A percentile compares a stretch with the other conserved stretches of the same genome.
Conservation (phyloP, 805 yeast species). For the Starmerella bombi region DNA sequence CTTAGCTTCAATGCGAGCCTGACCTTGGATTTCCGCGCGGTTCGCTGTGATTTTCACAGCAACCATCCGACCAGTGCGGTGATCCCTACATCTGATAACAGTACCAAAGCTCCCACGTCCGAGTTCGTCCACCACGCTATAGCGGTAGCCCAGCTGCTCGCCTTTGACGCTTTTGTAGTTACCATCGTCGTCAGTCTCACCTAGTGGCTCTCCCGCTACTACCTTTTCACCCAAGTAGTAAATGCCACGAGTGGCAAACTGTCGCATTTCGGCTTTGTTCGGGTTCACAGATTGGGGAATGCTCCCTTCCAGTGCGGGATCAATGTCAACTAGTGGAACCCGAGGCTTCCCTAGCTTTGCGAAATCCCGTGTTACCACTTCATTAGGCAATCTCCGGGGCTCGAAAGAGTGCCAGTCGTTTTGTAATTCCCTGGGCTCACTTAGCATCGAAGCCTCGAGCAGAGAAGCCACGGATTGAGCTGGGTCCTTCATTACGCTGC, state of each 20-base stretch:
- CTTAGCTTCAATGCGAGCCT: conserved; percentile 65
- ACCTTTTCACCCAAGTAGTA: conserved; percentile 5
- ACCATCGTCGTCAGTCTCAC: conserved; percentile 39
- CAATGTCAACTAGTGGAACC: conserved; percentile 11
- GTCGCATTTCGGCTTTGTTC: conserved; percentile 3
- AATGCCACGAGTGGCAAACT: conserved; percentile 12
- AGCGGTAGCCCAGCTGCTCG: conserved; percentile 68
- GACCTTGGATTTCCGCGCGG: conserved; percentile 58
- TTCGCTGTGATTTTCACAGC: conserved; percentile 70
- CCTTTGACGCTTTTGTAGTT: conserved; percentile 43
- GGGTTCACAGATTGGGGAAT: conserved; percentile 1
- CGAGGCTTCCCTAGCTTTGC: conserved; percentile 1
- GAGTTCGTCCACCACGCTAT: conserved; percentile 43
- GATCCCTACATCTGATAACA: conserved; percentile 58
- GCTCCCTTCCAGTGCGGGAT: not conserved
- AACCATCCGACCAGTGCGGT: conserved; percentile 41
- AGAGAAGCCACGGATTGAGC: not conserved
- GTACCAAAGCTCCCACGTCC: conserved; percentile 80
- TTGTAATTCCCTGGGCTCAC: not conserved
- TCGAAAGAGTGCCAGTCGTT: conserved; percentile 12
- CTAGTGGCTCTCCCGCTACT: conserved; percentile 1
- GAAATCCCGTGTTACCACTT: conserved; percentile 5
- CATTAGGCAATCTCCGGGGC: conserved; percentile 12
- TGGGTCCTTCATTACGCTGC: not conserved
- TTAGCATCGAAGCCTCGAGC: not conserved